phyloP scores from a whole-genome alignment of 2,329 filamentous ascomycete genomes.

The Alternaria viburni region DNA sequence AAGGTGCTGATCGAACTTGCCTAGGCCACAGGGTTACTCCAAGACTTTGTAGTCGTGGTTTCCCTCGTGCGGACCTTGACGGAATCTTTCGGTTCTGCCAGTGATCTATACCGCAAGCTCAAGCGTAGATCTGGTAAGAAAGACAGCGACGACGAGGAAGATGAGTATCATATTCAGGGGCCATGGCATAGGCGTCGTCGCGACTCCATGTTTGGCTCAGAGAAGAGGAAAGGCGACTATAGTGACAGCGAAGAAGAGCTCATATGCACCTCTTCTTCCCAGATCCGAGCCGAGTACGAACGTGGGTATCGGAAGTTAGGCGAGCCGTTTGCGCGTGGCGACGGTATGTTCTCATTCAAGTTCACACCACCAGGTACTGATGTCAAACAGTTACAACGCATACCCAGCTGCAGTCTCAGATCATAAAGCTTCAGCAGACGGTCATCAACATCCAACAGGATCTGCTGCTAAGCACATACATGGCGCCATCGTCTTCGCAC shows the following conservation, averaged over 20 bases:
- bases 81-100: conserved; percentile 39
- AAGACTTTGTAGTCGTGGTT: conserved; percentile 35
- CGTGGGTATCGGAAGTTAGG: conserved; percentile 37
- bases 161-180: not conserved
- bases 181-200: conserved; percentile 13
- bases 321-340: conserved; percentile 39
- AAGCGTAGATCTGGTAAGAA: conserved; percentile 26
- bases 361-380: conserved; percentile 3
- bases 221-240: conserved; percentile 20
- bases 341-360: conserved; percentile 26
- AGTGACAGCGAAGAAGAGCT: conserved; percentile 39
- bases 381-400: conserved; percentile 30
- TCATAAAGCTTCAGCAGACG: conserved; percentile 40
- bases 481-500: conserved; percentile 28
- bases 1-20: conserved; percentile 5
- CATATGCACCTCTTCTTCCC: conserved; percentile 29
- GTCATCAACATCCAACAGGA: conserved; percentile 40
- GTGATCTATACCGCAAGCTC: conserved; percentile 39
- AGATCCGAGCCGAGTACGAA: conserved; percentile 38
- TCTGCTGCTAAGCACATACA: conserved; percentile 28
- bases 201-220: conserved; percentile 24
- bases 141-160: conserved; percentile 21
- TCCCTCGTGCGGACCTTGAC: conserved; percentile 39
- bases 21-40: conserved; percentile 33
- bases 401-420: conserved; percentile 41